Base-by-base conservation (phyloP, 2,329 filamentous ascomycete genomes). In the Aspergillus bombycis region DNA sequence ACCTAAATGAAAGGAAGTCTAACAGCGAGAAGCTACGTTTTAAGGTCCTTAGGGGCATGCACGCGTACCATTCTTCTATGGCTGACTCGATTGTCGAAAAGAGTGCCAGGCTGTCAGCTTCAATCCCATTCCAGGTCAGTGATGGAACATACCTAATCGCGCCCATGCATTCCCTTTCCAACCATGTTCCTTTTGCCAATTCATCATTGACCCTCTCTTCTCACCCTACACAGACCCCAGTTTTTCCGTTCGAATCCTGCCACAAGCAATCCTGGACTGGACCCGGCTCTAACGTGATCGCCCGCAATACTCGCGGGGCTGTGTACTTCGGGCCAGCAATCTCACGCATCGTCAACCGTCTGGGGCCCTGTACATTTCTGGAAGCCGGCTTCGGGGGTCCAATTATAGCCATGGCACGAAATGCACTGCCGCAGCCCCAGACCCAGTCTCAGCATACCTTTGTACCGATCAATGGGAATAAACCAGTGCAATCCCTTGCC, bases 321-420 rank as follows among this genome's bases (percentile, higher is more conserved):
- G 83, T 85, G 0, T 82, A 74, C 67, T 85, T 85, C 68, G 36
- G 72, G 4, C 72, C 82, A 4, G 83, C 64, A 1, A 34, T 67
- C 12, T 12, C 74, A 43, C 66, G 80, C 1, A 67, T 0, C 55
- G 71, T n/a, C 55, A 68, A 8, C 64, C 30, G 30, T 32, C 30
- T 32, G 30, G 30, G 30, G 30, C 30, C 30, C 30, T 32, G 30
- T 32, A 32, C 30, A 32, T 32, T 32, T 10, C 71, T 82, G 0
- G 81, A 82, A 58, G 79, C 78, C 0, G 80, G 80, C 0, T 75
- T 53, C 11, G 46, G 23, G 1, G 56, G 55, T 6, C 61, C 77
- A 1, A 71, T 79, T n/a, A 73, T 72, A 0, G 38, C 62, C 12
- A 79, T 81, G 75, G 73, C 71, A 0, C 65, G 70, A 7, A 70